Conservation (phyloP, 2,329 filamentous ascomycete species). For the Venturia nashicola region DNA sequence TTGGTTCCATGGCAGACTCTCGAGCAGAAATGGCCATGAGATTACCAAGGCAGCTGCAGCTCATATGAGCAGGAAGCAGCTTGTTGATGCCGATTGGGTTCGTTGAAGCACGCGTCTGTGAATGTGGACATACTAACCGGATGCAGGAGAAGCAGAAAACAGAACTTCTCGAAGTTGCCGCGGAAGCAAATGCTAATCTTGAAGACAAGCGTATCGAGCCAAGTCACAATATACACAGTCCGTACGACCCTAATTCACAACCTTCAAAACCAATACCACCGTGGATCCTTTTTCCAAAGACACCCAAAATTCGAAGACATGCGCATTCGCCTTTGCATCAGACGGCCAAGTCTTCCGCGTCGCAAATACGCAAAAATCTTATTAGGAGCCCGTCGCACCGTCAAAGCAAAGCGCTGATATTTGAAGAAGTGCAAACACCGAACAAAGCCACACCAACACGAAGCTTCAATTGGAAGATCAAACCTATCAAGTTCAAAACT, state of each 20-base stretch:
- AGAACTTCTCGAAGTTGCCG: neutral
- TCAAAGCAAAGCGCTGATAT: neutral
- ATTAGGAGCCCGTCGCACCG: neutral
- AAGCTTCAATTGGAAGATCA: neutral
- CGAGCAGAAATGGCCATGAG: neutral
- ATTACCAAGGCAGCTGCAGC: neutral
- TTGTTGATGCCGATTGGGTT: conserved; percentile 1
- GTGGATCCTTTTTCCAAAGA: neutral
- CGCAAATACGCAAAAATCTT: neutral
- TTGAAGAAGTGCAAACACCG: neutral
- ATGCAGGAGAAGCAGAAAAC: neutral
- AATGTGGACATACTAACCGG: neutral
- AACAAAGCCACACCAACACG: neutral
- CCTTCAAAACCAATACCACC: neutral
- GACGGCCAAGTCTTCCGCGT: neutral
- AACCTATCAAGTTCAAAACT: neutral
- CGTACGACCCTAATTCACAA: neutral
- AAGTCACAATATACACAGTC: neutral
- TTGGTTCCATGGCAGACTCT: neutral
- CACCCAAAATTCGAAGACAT: neutral
- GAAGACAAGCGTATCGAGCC: neutral
- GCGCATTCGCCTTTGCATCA: neutral
- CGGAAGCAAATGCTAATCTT: neutral
- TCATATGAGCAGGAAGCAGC: neutral
- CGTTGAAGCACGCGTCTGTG: neutral